Conservation (phyloP, 495 filamentous ascomycete species). For the Collariella sp. region DNA sequence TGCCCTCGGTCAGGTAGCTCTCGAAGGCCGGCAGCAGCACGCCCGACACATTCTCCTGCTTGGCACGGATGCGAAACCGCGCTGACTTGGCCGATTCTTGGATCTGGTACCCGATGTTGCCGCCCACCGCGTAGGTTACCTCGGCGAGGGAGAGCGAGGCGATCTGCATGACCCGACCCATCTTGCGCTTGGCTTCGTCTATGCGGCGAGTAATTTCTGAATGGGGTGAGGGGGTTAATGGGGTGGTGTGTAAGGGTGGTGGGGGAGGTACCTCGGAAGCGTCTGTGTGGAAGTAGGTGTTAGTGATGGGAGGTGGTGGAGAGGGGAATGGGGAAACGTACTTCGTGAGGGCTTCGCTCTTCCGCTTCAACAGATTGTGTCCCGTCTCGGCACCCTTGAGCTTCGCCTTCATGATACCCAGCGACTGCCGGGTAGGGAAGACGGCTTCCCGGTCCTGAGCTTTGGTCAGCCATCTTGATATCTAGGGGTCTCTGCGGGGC, state of each 20-base stretch:
- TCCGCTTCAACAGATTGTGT: conserved; percentile 79
- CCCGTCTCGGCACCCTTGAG: conserved; percentile 92
- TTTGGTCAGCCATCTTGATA: conserved; percentile 14
- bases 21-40: conserved; percentile 92
- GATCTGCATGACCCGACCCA: conserved; percentile 99
- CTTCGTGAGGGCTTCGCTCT: conserved; percentile 91
- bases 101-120: conserved; percentile 93
- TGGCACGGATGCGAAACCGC: conserved; percentile 82
- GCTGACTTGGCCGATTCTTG: conserved; percentile 91
- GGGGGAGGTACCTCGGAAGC: conserved; percentile 65
- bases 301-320: conserved; percentile 1
- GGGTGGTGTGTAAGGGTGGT: neutral
- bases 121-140: conserved; percentile 94
- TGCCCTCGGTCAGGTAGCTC: conserved; percentile 73
- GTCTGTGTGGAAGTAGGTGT: conserved; percentile 42
- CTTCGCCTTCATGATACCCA: conserved; percentile 96
- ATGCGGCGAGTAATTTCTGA: conserved; percentile 91
- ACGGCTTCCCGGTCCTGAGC: conserved; percentile 78
- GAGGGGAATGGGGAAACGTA: conserved; percentile 27
- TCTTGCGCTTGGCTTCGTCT: conserved; percentile 98
- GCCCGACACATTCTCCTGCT: conserved; percentile 97
- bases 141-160: conserved; percentile 95
- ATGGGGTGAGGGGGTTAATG: neutral
- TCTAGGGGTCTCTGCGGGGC: neutral
- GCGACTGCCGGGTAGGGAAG: conserved; percentile 94